These are phyloP conservation scores for Juglanconis sp. DNA, from an alignment of 2,329 filamentous ascomycete species.

Conservation along the genomic window DNA sequence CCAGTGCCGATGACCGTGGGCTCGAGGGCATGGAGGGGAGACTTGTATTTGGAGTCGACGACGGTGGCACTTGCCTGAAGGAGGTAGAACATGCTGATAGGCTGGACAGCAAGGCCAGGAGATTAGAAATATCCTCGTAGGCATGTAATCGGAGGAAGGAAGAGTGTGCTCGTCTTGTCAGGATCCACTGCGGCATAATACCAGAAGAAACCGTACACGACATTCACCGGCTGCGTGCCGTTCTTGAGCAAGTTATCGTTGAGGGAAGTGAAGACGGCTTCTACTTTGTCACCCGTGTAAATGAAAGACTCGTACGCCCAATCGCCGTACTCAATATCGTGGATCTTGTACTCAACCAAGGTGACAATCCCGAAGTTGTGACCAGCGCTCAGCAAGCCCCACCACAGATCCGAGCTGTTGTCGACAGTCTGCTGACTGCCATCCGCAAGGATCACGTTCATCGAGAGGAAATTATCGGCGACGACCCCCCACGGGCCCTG, in stretches of 20 bases:
- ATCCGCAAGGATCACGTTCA: conserved; percentile 50
- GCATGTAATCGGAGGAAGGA: too few relatives aligned
- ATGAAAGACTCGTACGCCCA: conserved; percentile 39
- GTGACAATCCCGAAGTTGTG: conserved; percentile 60
- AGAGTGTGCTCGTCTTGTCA: too few relatives aligned
- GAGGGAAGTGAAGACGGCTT: conserved; percentile 37
- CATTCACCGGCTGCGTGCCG: conserved; percentile 35
- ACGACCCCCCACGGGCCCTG: conserved; percentile 52
- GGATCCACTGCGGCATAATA: not conserved
- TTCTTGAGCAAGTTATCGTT: conserved; percentile 43
- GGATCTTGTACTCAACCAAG: conserved; percentile 42
- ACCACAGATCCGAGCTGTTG: conserved; percentile 46
- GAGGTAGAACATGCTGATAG: too few relatives aligned
- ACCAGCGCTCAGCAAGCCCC: conserved; percentile 54
- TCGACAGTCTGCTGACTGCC: conserved; percentile 39
- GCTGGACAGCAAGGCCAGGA: too few relatives aligned
- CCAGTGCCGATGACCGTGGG: too few relatives aligned
- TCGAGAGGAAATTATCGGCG: conserved; percentile 49
- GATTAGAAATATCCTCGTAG: too few relatives aligned
- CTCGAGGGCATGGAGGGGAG: too few relatives aligned
- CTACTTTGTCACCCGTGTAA: conserved; percentile 43
- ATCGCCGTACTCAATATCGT: conserved; percentile 33
- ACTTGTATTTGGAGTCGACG: too few relatives aligned
- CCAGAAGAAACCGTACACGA: not conserved
- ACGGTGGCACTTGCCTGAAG: too few relatives aligned